Evolutionary conservation across 352 stramenopile genomes (phyloP), one percentile per base, ranked within the genome.

Genomic region (Blastocystis sp.): DNA sequence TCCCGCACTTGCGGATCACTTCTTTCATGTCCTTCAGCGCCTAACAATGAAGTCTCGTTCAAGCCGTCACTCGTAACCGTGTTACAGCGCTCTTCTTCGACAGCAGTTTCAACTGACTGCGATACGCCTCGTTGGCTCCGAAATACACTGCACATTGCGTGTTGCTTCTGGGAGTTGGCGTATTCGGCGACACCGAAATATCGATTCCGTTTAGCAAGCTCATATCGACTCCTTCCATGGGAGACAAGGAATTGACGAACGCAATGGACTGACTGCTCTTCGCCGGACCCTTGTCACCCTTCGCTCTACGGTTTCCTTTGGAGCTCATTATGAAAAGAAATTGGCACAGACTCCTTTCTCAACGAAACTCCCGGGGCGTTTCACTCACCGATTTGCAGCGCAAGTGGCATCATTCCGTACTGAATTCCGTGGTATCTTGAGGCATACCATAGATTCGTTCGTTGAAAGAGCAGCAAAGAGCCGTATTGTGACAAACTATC

Each of bases 51-150:
- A 33, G 29, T 13, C 39, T 24, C 31, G 50, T 19, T 29, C 26
- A 9, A 13, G n/a, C 9, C 33, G 4, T 29, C 41, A 85, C 74
- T 67, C 50, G 24, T 3, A 67, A 26, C 24, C 74, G 41, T 13
- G 74, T 85, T 1, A 85, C 74, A 35, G 74, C 66, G 41, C 74
- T 85, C 29, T 69, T 85, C 74, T 85, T 85, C 1, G 55, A 59
- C 4, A 85, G 55, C 1, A 85, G 61, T 33, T 85, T 85, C 31
- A 85, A 10, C 55, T 67, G 45, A 3, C 10, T 85, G 65, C 74
- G 74, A 41, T 70, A 85, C 13, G 26, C 13, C 31, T 66, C 33
- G 26, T 85, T 85, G 13, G 26, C 70, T 51, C 74, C 74, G 55
- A 85, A 85, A 50, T 85, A 85, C 10, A 41, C 60, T 16, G 60